Base-by-base conservation (phyloP, 352 stramenopile species). In the Phytopythium mirpurense region DNA sequence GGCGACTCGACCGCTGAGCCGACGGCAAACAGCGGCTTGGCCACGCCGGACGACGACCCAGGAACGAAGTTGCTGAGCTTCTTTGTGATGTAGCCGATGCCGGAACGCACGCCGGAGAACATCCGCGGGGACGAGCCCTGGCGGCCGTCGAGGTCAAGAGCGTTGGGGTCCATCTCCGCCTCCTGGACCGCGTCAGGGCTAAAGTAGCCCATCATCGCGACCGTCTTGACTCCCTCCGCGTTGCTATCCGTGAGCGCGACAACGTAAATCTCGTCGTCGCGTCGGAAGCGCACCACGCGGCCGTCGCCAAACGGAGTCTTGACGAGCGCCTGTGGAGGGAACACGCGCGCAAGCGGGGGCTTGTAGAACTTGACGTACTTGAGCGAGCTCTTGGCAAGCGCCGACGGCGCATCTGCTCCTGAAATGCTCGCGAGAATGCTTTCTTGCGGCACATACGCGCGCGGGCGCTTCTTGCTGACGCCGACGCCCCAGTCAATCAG, bases 281-380 rank as follows among this genome's bases (percentile, higher is more conserved):
- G 37, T n/a, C 81, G 76, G 53, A 85, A 94, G 26, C 58, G 58
- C 21, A 88, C 43, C 14, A 92, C 70, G 23, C 71, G 65, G 11
- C 81, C 81, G 10, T 85, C 83, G 38, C 83, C 83, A 59, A 92
- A 94, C 29, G 84, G 61, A n/a, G 83, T 92, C 49, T 85, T 75
- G 21, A 92, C 74, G 16, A 75, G n/a, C 5, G 73, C 79, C 14
- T 88, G 65, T 14, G 75, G 54, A 11, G 71, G 44, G 42, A 80
- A 86, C 21, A 86, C 51, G 4, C 63, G 65, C 6, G 56, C 56
- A 27, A 77, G 67, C 26, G 65, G 69, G 6, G 75, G 58, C 31
- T 69, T 73, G 27, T 71, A 56, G 21, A 86, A 77, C 56, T 72
- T 74, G 16, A 91, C 65, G 51, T 88, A 88, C 48, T 68, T 75